Percentiles rank a stretch among this genome's conserved stretches.
phyloP scores from a whole-genome alignment of 192 early-diverging fungal genomes.

The Backusella parvicylindrica region DNA sequence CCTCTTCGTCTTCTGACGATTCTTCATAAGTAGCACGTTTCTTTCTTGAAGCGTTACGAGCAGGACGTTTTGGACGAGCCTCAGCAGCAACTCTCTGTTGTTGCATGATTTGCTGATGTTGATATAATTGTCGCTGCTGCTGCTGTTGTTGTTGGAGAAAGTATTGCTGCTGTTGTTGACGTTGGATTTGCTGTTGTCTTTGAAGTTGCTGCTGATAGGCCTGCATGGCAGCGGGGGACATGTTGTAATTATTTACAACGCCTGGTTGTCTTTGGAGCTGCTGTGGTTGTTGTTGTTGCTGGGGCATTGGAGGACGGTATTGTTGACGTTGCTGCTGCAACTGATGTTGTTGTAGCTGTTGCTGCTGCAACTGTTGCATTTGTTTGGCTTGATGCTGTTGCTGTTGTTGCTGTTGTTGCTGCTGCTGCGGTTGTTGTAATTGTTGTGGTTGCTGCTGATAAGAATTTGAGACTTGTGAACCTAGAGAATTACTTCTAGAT shows the following conservation, averaged over 20 bases:
- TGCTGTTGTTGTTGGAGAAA: constrained; percentile 1
- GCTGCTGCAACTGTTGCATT: background rate
- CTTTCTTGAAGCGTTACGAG: constrained; percentile 25
- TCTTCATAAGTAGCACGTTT: constrained; percentile 23
- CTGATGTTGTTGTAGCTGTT: background rate
- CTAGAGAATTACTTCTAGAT: background rate
- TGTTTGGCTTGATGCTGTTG: background rate
- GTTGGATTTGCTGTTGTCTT: background rate
- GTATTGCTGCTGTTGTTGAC: background rate
- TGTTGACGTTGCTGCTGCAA: background rate
- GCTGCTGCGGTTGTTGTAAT: background rate
- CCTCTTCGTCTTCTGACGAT: constrained; percentile 27
- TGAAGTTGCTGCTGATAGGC: constrained; percentile 2
- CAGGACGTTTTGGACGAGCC: constrained; percentile 2
- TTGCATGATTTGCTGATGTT: constrained; percentile 9
- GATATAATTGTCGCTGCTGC: background rate
- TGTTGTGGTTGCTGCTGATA: background rate
- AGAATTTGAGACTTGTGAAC: background rate
- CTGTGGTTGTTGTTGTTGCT: background rate
- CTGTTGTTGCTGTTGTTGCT: background rate
- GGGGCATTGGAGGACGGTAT: background rate
- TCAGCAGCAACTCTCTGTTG: background rate
- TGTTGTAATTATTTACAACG: background rate
- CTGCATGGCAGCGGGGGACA: constrained; percentile 1
- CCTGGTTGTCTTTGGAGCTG: background rate